These are phyloP conservation scores for Desmodesmus armatus DNA, from an alignment of 139 green algal species.

Conservation along the genomic window DNA sequence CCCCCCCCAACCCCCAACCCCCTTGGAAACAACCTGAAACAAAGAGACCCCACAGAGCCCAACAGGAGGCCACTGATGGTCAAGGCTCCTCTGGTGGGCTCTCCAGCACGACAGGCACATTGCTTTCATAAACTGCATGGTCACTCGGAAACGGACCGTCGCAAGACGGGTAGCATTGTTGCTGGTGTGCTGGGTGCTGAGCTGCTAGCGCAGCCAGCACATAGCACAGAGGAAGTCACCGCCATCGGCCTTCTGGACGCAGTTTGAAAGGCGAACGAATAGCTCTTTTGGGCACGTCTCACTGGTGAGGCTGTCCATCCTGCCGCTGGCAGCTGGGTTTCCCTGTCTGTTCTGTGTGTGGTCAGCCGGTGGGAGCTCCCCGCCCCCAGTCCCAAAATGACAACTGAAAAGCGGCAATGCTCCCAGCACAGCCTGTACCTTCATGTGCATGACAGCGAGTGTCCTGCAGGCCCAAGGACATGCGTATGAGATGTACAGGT, in stretches of 20 bases:
- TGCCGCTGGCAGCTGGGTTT: neutral
- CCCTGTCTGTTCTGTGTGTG: neutral
- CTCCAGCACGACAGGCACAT: too few relatives aligned
- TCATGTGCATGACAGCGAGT: constrained; percentile 78
- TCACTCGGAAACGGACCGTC: too few relatives aligned
- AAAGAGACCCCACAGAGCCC: neutral
- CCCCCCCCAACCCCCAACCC: too few relatives aligned
- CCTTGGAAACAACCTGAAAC: neutral
- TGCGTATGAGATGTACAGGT: constrained; percentile 95
- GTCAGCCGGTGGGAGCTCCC: neutral
- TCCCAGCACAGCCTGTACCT: constrained; percentile 62
- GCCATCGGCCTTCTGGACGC: neutral
- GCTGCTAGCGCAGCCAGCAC: too few relatives aligned
- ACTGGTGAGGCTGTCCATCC: neutral
- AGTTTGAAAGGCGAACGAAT: neutral
- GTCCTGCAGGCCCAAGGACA: constrained; percentile 94
- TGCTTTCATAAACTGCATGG: too few relatives aligned
- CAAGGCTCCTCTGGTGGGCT: too few relatives aligned
- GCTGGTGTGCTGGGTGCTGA: too few relatives aligned
- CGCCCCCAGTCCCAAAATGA: neutral
- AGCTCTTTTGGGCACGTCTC: neutral
- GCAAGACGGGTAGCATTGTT: too few relatives aligned
- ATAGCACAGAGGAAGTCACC: too few relatives aligned
- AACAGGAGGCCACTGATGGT: too few relatives aligned
- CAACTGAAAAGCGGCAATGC: neutral